Conservation (phyloP, 352 stramenopile genomes). For the Globisporangium uncinulatum region DNA sequence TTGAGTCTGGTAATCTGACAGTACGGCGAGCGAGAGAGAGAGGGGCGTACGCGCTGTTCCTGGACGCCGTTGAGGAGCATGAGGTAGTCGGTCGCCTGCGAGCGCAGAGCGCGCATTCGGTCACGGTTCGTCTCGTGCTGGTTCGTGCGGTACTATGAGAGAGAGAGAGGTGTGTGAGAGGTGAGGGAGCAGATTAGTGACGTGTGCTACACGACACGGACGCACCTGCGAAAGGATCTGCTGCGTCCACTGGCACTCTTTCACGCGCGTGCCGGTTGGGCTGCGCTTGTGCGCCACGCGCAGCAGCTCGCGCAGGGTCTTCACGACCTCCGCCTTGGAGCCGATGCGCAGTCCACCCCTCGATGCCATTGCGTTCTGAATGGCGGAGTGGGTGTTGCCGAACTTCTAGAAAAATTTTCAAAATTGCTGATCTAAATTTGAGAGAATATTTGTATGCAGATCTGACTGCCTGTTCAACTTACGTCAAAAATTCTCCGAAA, state of each 20-base stretch:
- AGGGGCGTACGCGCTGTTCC: constrained; percentile 56
- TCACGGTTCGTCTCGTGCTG: constrained; percentile 71
- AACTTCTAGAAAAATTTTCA: too few relatives aligned
- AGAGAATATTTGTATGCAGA: background rate
- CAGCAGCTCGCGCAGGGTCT: constrained; percentile 69
- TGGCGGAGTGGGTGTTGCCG: constrained; percentile 1
- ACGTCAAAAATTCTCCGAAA: too few relatives aligned
- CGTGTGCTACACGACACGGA: background rate
- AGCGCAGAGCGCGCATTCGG: constrained; percentile 67
- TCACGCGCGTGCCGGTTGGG: constrained; percentile 29
- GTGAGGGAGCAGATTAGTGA: too few relatives aligned
- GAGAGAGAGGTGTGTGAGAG: background rate
- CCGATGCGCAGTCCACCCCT: constrained; percentile 59
- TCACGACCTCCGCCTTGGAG: constrained; percentile 77
- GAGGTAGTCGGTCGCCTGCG: constrained; percentile 64
- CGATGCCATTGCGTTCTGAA: constrained; percentile 36
- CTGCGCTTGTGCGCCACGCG: constrained; percentile 58
- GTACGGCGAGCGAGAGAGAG: background rate
- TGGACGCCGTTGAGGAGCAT: constrained; percentile 63
- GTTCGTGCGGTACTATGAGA: constrained; percentile 48
- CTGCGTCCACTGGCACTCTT: constrained; percentile 65
- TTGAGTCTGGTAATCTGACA: background rate
- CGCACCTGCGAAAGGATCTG: constrained; percentile 65
- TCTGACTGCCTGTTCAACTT: too few relatives aligned
- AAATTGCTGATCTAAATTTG: too few relatives aligned